phyloP scores from a whole-genome alignment of 2,329 filamentous ascomycete species.

The Fusarium dimerum region DNA sequence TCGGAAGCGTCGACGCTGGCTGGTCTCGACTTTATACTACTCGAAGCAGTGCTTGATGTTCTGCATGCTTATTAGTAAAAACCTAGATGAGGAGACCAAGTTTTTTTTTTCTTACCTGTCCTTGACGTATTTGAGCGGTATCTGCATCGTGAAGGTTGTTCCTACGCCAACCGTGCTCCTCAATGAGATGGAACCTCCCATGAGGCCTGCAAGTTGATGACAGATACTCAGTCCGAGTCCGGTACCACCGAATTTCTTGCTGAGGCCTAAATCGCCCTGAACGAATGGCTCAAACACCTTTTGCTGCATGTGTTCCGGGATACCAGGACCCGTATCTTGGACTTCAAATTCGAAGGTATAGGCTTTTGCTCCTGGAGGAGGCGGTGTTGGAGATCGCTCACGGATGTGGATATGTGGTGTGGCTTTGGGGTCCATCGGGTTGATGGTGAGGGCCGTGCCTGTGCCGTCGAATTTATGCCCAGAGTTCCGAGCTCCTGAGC shows the following conservation, averaged over 20 bases:
- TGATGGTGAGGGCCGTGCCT: slow-evolving; percentile 61
- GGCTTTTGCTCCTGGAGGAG: slow-evolving; percentile 63
- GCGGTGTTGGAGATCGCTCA: slow-evolving; percentile 60
- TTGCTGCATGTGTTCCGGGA: slow-evolving; percentile 73
- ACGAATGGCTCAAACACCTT: slow-evolving; percentile 94
- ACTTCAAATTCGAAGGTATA: slow-evolving; percentile 86
- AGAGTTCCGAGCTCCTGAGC: slow-evolving; percentile 41
- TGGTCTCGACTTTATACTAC: slow-evolving; percentile 52
- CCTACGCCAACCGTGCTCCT: slow-evolving; percentile 72
- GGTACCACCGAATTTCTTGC: slow-evolving; percentile 87
- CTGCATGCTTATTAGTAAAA: slow-evolving; percentile 33
- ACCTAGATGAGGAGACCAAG: background rate
- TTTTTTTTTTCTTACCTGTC: slow-evolving; percentile 46
- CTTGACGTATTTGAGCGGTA: slow-evolving; percentile 76
- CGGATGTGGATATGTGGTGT: slow-evolving; percentile 48
- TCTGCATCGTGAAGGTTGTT: slow-evolving; percentile 79
- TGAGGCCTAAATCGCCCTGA: slow-evolving; percentile 85
- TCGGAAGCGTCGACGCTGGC: slow-evolving; percentile 47
- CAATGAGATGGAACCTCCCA: slow-evolving; percentile 76
- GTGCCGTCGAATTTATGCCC: slow-evolving; percentile 31
- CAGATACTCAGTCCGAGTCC: slow-evolving; percentile 88
- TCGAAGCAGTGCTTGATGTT: slow-evolving; percentile 55
- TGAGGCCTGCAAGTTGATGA: slow-evolving; percentile 78
- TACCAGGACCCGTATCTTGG: slow-evolving; percentile 84
- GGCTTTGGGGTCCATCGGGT: slow-evolving; percentile 59